Conservation (phyloP, 2,329 filamentous ascomycete species). For the Colletotrichum kahawae region DNA sequence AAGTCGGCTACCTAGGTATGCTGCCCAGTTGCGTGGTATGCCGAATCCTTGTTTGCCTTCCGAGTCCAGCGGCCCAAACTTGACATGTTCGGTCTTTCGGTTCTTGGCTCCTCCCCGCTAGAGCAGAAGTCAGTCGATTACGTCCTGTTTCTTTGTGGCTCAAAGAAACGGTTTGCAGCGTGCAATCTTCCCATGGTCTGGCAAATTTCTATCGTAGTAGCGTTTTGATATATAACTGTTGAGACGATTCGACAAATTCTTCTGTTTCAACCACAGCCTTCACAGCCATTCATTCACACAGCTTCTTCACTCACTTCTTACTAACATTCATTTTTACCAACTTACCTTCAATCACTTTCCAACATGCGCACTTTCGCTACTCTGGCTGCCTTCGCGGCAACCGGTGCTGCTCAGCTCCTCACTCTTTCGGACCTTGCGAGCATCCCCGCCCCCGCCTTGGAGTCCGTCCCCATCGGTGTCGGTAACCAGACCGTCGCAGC, state of each 20-base stretch:
- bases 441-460: neutral
- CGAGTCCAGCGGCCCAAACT: neutral
- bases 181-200: neutral
- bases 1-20: neutral
- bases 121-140: neutral
- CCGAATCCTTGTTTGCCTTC: neutral
- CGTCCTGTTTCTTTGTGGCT: neutral
- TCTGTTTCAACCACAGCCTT: neutral
- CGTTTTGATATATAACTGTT: neutral
- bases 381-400: neutral
- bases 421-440: neutral
- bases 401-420: neutral
- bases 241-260: neutral
- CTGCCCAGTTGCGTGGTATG: neutral
- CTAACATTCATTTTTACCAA: neutral
- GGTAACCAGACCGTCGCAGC: neutral
- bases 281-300: neutral
- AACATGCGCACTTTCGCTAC: neutral
- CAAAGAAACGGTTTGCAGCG: neutral
- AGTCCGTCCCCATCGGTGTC: neutral
- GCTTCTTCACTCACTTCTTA: neutral
- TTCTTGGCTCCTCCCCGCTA: neutral
- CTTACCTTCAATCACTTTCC: neutral
- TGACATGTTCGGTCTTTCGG: neutral
- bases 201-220: fast-evolving